Evolutionary conservation across 2,329 filamentous ascomycete species (phyloP), one percentile per base, ranked within the genome.

Genomic region (Dactylellina parvicollis): DNA sequence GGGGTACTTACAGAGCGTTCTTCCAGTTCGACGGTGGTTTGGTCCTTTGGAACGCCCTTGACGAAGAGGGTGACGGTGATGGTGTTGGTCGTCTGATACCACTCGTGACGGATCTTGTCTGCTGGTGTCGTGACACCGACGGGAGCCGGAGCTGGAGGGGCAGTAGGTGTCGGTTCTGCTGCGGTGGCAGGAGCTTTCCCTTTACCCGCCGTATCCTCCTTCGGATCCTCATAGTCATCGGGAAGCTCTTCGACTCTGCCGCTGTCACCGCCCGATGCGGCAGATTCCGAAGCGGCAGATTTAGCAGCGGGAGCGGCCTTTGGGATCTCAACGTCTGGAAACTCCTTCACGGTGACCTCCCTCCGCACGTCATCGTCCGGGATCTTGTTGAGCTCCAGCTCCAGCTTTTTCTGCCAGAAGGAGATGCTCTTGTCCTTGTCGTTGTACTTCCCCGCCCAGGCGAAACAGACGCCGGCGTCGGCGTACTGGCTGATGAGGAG

Each of bases 101-200:
- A 90, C 75, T 90, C 88, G 76, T 89, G 85, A 42, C 88, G 86
- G 76, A 89, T 86, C 78, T 88, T 89, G 72, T 84, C 82, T 2
- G 81, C 80, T 0, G 83, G 83, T 1, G 85, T 85, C n/a, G 56
- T 73, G 22, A 77, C 77, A 38, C 77, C 77, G 4, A 40, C 44
- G 10, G 36, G 26, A 2, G 59, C n/a, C 8, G 64, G 47, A 2
- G 59, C 12, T n/a, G 64, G 40, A 2, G 55, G 16, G 12, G 64
- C 79, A 64, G 77, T 62, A 42, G 38, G 54, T 42, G 10, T 65
- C 38, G 20, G 64, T 32, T 55, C 50, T 26, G 16, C 14, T 12
- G 3, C 4, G 3, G 9, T 26, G 12, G 40, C 61, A 2, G 44
- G 54, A 47, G 61, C 54, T 46, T 65, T 66, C 4, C 46, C 38